Percentiles rank a stretch among this genome's conserved stretches.
These are phyloP conservation scores for Microbotryomycetes sp. DNA, from an alignment of 1,284 basidiomycete species.

Conservation along the genomic window DNA sequence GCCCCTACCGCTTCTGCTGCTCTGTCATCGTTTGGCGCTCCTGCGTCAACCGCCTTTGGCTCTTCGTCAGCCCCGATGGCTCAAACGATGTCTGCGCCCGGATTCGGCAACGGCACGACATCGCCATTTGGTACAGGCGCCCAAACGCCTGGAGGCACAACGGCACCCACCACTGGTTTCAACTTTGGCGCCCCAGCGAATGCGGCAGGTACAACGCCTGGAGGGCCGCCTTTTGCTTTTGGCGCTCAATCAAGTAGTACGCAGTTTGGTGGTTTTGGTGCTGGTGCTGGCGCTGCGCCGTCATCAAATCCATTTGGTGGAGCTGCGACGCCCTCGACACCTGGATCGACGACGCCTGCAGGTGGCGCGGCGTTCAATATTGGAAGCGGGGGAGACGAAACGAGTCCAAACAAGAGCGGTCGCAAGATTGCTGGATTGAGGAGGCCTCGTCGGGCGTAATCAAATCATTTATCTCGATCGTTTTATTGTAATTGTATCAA, in stretches of 20 bases:
- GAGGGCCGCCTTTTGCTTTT: background rate
- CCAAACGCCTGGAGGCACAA: background rate
- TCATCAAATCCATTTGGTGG: background rate
- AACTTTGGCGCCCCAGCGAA: background rate
- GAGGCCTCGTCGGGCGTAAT: background rate
- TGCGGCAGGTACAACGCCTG: background rate
- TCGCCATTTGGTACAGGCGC: background rate
- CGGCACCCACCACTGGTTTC: background rate
- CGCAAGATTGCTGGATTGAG: background rate
- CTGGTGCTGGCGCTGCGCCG: background rate
- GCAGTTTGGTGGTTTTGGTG: background rate
- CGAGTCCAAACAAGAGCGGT: background rate
- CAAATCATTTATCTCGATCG: background rate
- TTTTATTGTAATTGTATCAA: background rate
- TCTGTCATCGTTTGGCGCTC: too few species aligned
- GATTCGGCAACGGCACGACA: background rate
- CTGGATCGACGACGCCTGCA: background rate
- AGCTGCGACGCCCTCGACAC: background rate
- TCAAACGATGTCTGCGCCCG: background rate
- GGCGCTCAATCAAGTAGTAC: background rate
- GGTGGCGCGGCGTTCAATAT: slow-evolving; percentile 20
- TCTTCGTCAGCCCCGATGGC: background rate
- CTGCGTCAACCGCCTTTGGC: background rate
- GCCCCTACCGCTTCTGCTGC: background rate
- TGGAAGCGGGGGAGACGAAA: slow-evolving; percentile 9